Evolutionary conservation across 1,284 basidiomycete genomes (phyloP).

Genomic region (Irpex sp.): DNA sequence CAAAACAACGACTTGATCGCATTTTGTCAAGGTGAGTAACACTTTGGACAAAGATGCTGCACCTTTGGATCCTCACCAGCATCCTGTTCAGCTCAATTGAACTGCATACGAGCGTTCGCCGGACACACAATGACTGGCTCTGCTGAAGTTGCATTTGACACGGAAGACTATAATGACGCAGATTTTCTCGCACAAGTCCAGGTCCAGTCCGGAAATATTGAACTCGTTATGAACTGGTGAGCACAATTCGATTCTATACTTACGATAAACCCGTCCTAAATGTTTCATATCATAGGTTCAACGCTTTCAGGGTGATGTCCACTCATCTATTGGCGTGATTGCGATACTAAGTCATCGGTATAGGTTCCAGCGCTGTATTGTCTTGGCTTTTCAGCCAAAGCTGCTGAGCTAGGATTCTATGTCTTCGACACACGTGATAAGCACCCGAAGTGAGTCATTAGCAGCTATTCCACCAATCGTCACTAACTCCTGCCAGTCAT

Average conservation of each 20-base stretch:
- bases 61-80: background rate
- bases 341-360: background rate
- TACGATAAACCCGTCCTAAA: conserved; percentile 4
- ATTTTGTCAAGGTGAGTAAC: conserved; percentile 45
- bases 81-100: conserved; percentile 42
- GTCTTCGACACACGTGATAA: conserved; percentile 52
- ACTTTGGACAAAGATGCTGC: background rate
- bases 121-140: conserved; percentile 51
- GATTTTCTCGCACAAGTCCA: conserved; percentile 45
- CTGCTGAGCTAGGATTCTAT: conserved; percentile 57
- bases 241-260: conserved; percentile 13
- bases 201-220: conserved; percentile 41
- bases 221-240: conserved; percentile 58
- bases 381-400: conserved; percentile 53
- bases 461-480: background rate
- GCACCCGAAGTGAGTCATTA: conserved; percentile 54
- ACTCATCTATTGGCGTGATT: background rate
- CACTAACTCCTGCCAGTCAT: conserved; percentile 38
- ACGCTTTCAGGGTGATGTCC: conserved; percentile 54
- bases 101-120: conserved; percentile 58
- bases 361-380: conserved; percentile 61
- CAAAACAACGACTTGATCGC: conserved; percentile 51
- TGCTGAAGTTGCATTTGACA: conserved; percentile 53
- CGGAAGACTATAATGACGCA: conserved; percentile 53
- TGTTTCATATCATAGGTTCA: conserved; percentile 42